Conservation (phyloP, 176 grass and related monocot genomes). For the Pharus latifolius region DNA sequence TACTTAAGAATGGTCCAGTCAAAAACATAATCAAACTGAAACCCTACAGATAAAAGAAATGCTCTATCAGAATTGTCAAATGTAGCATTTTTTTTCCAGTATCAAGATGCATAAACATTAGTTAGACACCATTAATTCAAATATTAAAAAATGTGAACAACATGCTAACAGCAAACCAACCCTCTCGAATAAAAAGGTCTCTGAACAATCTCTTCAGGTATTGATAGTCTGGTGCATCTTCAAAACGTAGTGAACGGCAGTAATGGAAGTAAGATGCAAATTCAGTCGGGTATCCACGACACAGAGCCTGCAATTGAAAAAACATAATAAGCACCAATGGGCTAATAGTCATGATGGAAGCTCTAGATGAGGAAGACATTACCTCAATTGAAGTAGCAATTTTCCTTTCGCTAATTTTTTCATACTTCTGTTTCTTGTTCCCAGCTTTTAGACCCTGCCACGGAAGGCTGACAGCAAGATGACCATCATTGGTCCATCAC, state of each 20-base stretch:
- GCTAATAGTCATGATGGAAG: not conserved
- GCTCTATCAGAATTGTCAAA: not conserved
- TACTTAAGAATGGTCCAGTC: slow-evolving; percentile 98
- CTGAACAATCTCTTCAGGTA: slow-evolving; percentile 83
- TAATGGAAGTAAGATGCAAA: slow-evolving; percentile 82
- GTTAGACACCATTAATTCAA: too few species aligned
- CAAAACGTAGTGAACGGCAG: slow-evolving; percentile 74
- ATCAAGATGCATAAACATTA: not conserved
- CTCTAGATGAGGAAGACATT: not conserved
- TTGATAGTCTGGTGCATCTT: slow-evolving; percentile 70
- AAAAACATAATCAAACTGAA: slow-evolving; percentile 97
- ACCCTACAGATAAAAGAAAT: slow-evolving; percentile 37
- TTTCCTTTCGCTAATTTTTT: slow-evolving; percentile 88
- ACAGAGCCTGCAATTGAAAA: slow-evolving; percentile 40
- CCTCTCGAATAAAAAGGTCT: slow-evolving; percentile 88
- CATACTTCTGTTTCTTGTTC: slow-evolving; percentile 91
- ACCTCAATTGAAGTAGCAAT: slow-evolving; percentile 83
- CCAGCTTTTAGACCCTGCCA: slow-evolving; percentile 95
- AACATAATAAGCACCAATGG: not conserved
- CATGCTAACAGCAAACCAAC: slow-evolving; percentile 25
- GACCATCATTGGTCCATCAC: not conserved
- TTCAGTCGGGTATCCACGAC: slow-evolving; percentile 66
- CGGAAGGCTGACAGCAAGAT: slow-evolving; percentile 46
- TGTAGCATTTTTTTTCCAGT: not conserved
- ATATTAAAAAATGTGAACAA: too few species aligned